These are phyloP conservation scores for Russula sp. DNA, from an alignment of 768 basidiomycete species.

Conservation along the genomic window DNA sequence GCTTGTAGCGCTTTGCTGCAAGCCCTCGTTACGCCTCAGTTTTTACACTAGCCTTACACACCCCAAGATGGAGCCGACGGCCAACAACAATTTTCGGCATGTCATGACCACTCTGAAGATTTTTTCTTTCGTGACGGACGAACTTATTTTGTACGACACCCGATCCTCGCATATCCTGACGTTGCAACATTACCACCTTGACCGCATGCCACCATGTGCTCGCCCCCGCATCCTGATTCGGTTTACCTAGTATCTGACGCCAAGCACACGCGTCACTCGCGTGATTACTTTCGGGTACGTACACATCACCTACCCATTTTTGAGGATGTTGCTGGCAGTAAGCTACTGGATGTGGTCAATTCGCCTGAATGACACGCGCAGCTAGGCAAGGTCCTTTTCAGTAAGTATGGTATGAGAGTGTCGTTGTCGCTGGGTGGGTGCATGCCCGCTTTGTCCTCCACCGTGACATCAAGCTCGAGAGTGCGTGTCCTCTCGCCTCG, in stretches of 20 bases:
- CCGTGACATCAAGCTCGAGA: conserved; percentile 86
- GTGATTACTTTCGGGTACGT: conserved; percentile 54
- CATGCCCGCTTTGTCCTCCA: conserved; percentile 51
- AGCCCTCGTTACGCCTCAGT: too few species aligned
- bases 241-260: conserved; percentile 58
- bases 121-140: neutral
- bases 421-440: too few species aligned
- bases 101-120: neutral
- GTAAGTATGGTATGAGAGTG: conserved; percentile 26
- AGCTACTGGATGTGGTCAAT: conserved; percentile 72
- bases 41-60: too few species aligned
- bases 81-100: too few species aligned
- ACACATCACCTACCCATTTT: conserved; percentile 75
- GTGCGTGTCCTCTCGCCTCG: conserved; percentile 33
- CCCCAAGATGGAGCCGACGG: too few species aligned
- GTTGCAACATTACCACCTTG: too few species aligned
- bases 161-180: neutral
- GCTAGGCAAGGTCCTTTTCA: conserved; percentile 43
- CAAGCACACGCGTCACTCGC: conserved; percentile 66
- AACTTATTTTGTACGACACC: neutral
- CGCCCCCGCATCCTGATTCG: neutral
- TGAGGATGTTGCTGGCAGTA: conserved; percentile 47
- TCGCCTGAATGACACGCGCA: conserved; percentile 36
- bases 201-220: neutral
- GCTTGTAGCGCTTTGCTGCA: too few species aligned